Percentiles rank a stretch among this genome's conserved stretches.
Evolutionary conservation across 768 basidiomycete genomes (phyloP).

Genomic region (Strobilomyces confusus): DNA sequence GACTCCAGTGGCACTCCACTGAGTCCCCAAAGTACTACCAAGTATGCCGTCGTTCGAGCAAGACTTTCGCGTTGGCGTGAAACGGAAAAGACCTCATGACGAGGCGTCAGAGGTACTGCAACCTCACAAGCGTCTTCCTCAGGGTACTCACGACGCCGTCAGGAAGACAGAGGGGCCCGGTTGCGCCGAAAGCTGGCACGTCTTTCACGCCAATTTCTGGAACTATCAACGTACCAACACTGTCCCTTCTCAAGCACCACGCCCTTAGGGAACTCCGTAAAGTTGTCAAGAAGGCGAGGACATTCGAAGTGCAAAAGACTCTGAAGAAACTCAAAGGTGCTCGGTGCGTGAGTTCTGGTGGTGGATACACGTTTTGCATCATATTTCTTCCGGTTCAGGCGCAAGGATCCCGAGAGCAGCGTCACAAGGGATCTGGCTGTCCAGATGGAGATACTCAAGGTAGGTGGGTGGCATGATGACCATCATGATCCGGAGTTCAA

Average conservation of each 20-base stretch:
- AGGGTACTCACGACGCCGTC: conserved; percentile 3
- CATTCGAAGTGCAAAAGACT: conserved; percentile 77
- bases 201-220: conserved; percentile 16
- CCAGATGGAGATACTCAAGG: conserved; percentile 66
- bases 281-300: conserved; percentile 75
- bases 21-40: no score
- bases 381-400: conserved; percentile 20
- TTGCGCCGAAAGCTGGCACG: conserved; percentile 56
- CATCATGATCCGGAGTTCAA: not conserved
- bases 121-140: not conserved
- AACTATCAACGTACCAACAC: conserved; percentile 8
- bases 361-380: not conserved
- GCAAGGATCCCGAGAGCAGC: conserved; percentile 35
- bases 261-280: conserved; percentile 68
- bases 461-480: conserved; percentile 26
- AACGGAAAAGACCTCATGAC: conserved; percentile 42
- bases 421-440: conserved; percentile 49
- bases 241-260: conserved; percentile 55
- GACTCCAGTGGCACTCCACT: not conserved
- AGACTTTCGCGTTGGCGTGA: conserved; percentile 29
- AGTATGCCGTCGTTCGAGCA: conserved; percentile 9
- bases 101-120: conserved; percentile 31
- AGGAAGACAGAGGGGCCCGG: conserved; percentile 41
- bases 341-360: conserved; percentile 40
- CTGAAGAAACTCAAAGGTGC: conserved; percentile 75